Conservation (phyloP, 139 green algal genomes). For the Coelastrella sp. region DNA sequence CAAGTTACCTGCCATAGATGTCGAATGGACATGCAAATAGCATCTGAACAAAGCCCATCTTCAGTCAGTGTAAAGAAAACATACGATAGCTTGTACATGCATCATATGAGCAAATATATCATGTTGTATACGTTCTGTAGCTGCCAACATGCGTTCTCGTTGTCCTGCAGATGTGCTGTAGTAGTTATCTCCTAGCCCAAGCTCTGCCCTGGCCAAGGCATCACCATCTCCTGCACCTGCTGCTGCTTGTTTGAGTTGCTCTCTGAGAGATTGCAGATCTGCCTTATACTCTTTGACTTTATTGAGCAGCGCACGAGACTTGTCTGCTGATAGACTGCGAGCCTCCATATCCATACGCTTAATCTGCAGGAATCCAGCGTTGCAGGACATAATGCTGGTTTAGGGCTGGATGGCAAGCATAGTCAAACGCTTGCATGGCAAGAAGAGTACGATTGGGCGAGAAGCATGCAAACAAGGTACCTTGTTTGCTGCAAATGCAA, state of each 20-base stretch:
- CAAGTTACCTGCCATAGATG: not conserved
- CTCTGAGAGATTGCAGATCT: conserved; percentile 82
- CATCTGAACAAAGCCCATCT: too few relatives aligned
- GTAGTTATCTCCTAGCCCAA: conserved; percentile 84
- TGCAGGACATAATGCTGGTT: too few relatives aligned
- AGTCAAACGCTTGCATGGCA: too few relatives aligned
- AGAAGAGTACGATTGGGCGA: too few relatives aligned
- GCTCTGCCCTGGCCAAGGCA: conserved; percentile 35
- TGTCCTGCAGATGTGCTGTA: conserved; percentile 78
- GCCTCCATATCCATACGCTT: conserved; percentile 97
- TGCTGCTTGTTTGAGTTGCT: conserved; percentile 62
- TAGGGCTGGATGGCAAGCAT: too few relatives aligned
- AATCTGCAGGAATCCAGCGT: conserved; percentile 82
- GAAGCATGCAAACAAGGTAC: too few relatives aligned
- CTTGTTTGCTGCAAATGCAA: too few relatives aligned
- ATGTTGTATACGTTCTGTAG: conserved; percentile 83
- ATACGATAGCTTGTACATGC: too few relatives aligned
- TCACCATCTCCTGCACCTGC: conserved; percentile 25
- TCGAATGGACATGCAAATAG: too few relatives aligned
- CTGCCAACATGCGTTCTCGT: conserved; percentile 84
- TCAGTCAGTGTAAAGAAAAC: too few relatives aligned
- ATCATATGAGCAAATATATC: too few relatives aligned
- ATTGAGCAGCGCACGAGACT: conserved; percentile 67
- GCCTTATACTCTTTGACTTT: conserved; percentile 94
- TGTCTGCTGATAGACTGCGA: conserved; percentile 77